Evolutionary conservation across 2,329 filamentous ascomycete species (phyloP), one percentile per base, ranked within the genome.

Genomic region (Ophiocordyceps camponoti-saundersi): DNA sequence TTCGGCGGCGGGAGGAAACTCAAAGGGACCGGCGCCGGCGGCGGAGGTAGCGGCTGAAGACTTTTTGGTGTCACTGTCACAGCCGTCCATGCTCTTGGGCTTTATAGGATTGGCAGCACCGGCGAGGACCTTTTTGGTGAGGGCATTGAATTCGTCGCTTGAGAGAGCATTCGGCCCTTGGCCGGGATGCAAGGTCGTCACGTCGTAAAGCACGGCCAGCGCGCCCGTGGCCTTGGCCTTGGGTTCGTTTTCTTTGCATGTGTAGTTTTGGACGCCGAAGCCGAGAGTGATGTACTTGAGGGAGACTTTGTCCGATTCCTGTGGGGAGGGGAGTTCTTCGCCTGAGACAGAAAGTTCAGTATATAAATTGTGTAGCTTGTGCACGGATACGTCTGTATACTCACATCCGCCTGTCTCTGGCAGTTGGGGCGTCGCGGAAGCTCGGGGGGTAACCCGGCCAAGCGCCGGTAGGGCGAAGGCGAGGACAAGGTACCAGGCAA

Each of bases 211-310:
- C 47, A 73, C 70, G 50, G 77, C 77, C 22, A 79, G 64, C 44
- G 77, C 77, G 43, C 77, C 77, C 20, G 63, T 59, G n/a, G 68
- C 60, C 6, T 55, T 54, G 29, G 68, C 63, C 0, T 55, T 52
- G 11, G 62, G 59, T 16, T 58, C 59, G 2, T 59, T 58, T 3
- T 56, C 49, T n/a, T 53, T 51, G 61, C 79, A 83, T 36, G 75
- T 79, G 67, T 83, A 83, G 70, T 83, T 83, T 56, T 83, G 79
- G 55, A 79, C 73, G 48, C 79, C 79, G 53, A 79, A 72, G 53
- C 79, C 79, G 41, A 83, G 62, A 48, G 69, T 70, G 51, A 83
- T 72, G 63, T 71, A 64, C 57, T 73, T 70, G 36, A 79, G 63
- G 6, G 58, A 57, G 42, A 65, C 54, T 50, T 20, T 20, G 6